Conservation (phyloP, 441 rosid genomes). For the Erysimum cheiri region DNA sequence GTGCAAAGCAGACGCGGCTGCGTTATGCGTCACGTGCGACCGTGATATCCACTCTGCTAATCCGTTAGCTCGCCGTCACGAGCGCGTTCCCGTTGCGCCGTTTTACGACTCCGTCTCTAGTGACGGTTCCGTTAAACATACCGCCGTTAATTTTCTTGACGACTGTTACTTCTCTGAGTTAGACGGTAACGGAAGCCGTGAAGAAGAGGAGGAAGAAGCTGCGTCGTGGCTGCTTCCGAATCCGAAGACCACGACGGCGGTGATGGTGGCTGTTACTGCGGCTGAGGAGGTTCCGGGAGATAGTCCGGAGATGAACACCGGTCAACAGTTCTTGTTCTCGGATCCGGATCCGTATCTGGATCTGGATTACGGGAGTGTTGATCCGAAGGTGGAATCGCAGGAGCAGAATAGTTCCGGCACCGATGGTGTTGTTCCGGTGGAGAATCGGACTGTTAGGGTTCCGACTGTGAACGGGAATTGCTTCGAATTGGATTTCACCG, state of each 20-base stretch:
- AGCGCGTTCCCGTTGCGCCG: slow-evolving; percentile 78
- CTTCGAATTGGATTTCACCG: slow-evolving; percentile 62
- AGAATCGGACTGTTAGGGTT: slow-evolving; percentile 46
- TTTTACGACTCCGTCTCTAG: slow-evolving; percentile 58
- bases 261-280: background rate
- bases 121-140: slow-evolving; percentile 44
- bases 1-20: slow-evolving; percentile 95
- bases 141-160: slow-evolving; percentile 57
- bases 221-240: slow-evolving; percentile 87
- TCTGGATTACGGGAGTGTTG: slow-evolving; percentile 66
- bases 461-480: slow-evolving; percentile 59
- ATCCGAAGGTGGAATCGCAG: slow-evolving; percentile 62
- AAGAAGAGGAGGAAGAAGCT: slow-evolving; percentile 86
- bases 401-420: slow-evolving; percentile 81
- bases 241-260: slow-evolving; percentile 47
- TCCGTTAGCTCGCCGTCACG: slow-evolving; percentile 83
- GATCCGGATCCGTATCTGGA: slow-evolving; percentile 78
- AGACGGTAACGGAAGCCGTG: slow-evolving; percentile 57
- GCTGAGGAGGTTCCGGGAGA: slow-evolving; percentile 44
- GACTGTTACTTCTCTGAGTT: slow-evolving; percentile 59
- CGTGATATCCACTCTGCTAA: slow-evolving; percentile 93
- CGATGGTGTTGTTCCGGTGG: slow-evolving; percentile 88
- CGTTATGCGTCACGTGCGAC: slow-evolving; percentile 90
- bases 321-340: slow-evolving; percentile 59
- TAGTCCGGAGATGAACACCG: slow-evolving; percentile 61